Evolutionary conservation across 164 flowering plant species (phyloP).

Genomic region (Vitis rotundifolia): DNA sequence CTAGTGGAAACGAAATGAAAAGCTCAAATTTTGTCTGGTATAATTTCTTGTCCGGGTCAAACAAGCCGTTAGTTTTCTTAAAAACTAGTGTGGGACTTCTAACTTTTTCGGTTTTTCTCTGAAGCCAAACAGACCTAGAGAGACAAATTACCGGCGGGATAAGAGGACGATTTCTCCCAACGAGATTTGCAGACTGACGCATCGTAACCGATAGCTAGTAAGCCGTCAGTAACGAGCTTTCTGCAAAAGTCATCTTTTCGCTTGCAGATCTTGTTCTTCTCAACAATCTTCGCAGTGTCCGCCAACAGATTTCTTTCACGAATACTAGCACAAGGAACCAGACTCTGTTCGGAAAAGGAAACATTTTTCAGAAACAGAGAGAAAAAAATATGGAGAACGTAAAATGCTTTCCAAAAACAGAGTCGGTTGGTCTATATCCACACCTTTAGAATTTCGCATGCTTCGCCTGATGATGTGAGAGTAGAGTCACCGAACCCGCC

Average conservation of each 20-base stretch:
- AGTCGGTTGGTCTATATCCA: neutral
- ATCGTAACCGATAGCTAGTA: conserved; percentile 61
- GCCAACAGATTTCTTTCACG: conserved; percentile 56
- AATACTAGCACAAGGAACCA: conserved; percentile 44
- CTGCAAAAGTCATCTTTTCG: conserved; percentile 35
- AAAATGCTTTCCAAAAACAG: neutral
- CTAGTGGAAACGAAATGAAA: too few relatives aligned
- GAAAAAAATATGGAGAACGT: neutral
- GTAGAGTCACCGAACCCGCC: conserved; percentile 22
- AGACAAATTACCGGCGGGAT: conserved; percentile 61
- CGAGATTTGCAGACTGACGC: conserved; percentile 77
- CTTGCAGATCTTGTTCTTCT: conserved; percentile 49
- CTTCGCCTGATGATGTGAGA: conserved; percentile 26
- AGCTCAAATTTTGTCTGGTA: too few relatives aligned
- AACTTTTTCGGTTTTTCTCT: neutral
- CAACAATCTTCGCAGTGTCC: conserved; percentile 52
- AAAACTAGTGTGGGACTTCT: too few relatives aligned
- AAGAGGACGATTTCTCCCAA: conserved; percentile 75
- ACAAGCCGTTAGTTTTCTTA: too few relatives aligned
- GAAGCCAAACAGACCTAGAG: conserved; percentile 13
- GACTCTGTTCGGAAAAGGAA: conserved; percentile 30
- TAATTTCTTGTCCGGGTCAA: too few relatives aligned
- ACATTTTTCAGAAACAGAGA: neutral
- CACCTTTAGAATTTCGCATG: conserved; percentile 53
- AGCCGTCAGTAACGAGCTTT: conserved; percentile 46